These are phyloP conservation scores for Pythium guiyangense DNA, from an alignment of 352 stramenopile species.

Conservation along the genomic window DNA sequence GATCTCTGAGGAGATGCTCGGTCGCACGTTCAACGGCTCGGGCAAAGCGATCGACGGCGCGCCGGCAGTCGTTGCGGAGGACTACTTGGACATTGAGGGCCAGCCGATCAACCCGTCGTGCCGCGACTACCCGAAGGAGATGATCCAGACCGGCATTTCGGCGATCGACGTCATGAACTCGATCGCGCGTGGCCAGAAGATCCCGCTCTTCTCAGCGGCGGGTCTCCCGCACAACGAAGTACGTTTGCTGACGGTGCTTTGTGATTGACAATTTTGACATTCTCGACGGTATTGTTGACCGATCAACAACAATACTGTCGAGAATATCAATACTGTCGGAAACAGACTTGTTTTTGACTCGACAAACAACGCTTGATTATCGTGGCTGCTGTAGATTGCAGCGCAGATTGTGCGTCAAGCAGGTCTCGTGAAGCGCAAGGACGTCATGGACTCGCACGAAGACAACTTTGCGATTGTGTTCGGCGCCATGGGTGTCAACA, in stretches of 20 bases:
- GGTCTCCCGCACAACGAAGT: slow-evolving; percentile 98
- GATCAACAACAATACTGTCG: not conserved
- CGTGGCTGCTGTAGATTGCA: slow-evolving; percentile 74
- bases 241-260: slow-evolving; percentile 2
- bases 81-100: slow-evolving; percentile 99
- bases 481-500: slow-evolving; percentile 99
- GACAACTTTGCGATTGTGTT: slow-evolving; percentile 99
- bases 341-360: not conserved
- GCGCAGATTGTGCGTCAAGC: slow-evolving; percentile 99
- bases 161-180: slow-evolving; percentile 99
- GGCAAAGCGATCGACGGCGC: slow-evolving; percentile 98
- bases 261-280: not conserved
- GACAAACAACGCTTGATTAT: too few species aligned
- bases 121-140: slow-evolving; percentile 99
- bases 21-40: slow-evolving; percentile 96
- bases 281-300: not conserved
- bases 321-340: too few species aligned
- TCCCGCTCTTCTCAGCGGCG: slow-evolving; percentile 98
- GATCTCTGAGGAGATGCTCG: slow-evolving; percentile 99
- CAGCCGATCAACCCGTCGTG: slow-evolving; percentile 99
- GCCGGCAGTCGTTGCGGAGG: slow-evolving; percentile 96
- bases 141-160: slow-evolving; percentile 99
- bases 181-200: slow-evolving; percentile 99
- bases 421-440: slow-evolving; percentile 98
- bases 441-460: slow-evolving; percentile 97